phyloP scores from a whole-genome alignment of 192 early-diverging fungal species.

The Coemansia sp. region DNA sequence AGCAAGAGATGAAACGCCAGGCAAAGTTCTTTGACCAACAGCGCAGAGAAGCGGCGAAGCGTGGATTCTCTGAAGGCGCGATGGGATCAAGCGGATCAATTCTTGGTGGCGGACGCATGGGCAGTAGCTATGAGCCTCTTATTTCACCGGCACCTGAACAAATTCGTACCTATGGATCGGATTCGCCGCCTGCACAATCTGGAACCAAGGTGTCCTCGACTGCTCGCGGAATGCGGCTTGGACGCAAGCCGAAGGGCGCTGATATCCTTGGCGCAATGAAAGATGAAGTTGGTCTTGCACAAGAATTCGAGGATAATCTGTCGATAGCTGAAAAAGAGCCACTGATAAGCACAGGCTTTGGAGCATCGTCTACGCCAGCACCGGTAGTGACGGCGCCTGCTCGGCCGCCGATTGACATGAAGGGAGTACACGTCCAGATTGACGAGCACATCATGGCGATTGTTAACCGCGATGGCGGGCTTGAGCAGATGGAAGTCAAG shows the following conservation, averaged over 20 bases:
- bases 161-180: constrained; percentile 30
- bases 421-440: constrained; percentile 83
- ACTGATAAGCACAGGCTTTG: background rate
- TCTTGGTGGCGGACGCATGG: constrained; percentile 58
- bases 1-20: constrained; percentile 92
- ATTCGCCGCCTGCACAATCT: constrained; percentile 22
- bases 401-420: constrained; percentile 53
- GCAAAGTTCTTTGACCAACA: constrained; percentile 92
- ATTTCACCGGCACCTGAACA: constrained; percentile 46
- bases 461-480: constrained; percentile 87
- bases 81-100: constrained; percentile 60
- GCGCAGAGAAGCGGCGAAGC: constrained; percentile 73
- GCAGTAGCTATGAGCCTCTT: constrained; percentile 49
- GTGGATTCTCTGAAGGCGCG: constrained; percentile 57
- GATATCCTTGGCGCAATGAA: constrained; percentile 83
- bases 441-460: constrained; percentile 86
- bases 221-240: constrained; percentile 94
- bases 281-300: constrained; percentile 75
- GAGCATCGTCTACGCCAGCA: background rate
- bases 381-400: constrained; percentile 10
- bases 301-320: constrained; percentile 42
- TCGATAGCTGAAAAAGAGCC: constrained; percentile 11
- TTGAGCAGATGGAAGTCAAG: constrained; percentile 93
- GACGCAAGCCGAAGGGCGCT: constrained; percentile 80
- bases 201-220: constrained; percentile 32